Base-by-base conservation (phyloP, 169 alveolate species). In the Plasmodium malariae region DNA sequence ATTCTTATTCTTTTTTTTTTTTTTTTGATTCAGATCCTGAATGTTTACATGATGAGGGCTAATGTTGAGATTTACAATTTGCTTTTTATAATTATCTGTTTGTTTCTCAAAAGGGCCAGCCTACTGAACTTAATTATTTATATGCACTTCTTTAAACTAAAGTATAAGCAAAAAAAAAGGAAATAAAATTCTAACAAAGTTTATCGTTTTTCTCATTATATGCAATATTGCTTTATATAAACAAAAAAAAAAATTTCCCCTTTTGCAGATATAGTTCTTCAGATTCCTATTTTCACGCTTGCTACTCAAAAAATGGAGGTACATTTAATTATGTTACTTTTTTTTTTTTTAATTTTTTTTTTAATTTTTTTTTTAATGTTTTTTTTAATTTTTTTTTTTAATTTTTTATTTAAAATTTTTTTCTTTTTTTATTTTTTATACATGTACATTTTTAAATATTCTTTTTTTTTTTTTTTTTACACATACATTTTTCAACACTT, bases 261-360 rank as follows among this genome's bases (percentile, higher is more conserved):
- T 26, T 17, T 43, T 34, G 19, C 32, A 83, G 91, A 49, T 83
- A 83, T 37, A 54, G 63, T 30, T 83, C 91, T 49, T 30, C 91
- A 43, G 91, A 83, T 83, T 34, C 91, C n/a, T 83, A 83, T 83
- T 83, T 83, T 45, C 91, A 83, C 45, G 80, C 91, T 60, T 83
- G 91, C 49, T 83, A 65, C 19, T 24, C 91, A 26, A 83, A 83
- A 71, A 83, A 83, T 30, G 91, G 91, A 83, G 83, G 91, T 83
- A 73, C 19, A 55, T n/a, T n/a, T n/a, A n/a, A n/a, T n/a, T n/a
- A n/a, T n/a, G n/a, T n/a, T n/a, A n/a, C n/a, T n/a, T n/a, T n/a
- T n/a, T n/a, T n/a, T n/a, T n/a, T n/a, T n/a, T n/a, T n/a, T n/a
- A n/a, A n/a, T n/a, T n/a, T n/a, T n/a, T n/a, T n/a, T n/a, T n/a